These are phyloP conservation scores for Xerocomus amazonicus DNA, from an alignment of 1,284 basidiomycete genomes.

Conservation along the genomic window DNA sequence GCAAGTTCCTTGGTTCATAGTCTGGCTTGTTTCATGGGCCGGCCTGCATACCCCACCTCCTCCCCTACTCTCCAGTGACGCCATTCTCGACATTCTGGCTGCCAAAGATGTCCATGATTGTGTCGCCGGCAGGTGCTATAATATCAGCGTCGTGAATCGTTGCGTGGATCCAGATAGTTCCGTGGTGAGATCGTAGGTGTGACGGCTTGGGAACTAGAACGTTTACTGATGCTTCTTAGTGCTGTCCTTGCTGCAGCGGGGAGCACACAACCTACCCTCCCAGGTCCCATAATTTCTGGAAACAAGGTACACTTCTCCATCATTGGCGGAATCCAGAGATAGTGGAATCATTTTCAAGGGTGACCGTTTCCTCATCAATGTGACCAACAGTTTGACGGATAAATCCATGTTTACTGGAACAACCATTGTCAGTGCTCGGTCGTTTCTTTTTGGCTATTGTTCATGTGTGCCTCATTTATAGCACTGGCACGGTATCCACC, in stretches of 20 bases:
- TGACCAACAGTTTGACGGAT: conserved; percentile 26
- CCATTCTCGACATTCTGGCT: neutral
- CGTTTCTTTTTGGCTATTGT: conserved; percentile 25
- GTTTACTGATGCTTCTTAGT: neutral
- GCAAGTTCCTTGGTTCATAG: neutral
- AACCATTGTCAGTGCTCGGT: conserved; percentile 19
- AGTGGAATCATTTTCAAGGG: conserved; percentile 7
- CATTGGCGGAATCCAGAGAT: neutral
- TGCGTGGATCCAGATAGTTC: conserved; percentile 11
- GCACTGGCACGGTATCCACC: conserved; percentile 35
- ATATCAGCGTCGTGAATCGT: neutral
- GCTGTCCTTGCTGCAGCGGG: conserved; percentile 3
- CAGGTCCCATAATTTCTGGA: conserved; percentile 16
- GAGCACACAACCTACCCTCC: conserved; percentile 2
- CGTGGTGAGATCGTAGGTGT: conserved; percentile 9
- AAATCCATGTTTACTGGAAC: conserved; percentile 27
- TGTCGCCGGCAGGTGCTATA: neutral
- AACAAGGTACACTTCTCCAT: conserved; percentile 6
- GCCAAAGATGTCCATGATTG: neutral
- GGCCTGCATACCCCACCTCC: neutral
- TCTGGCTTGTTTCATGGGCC: neutral
- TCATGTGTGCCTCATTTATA: conserved; percentile 1
- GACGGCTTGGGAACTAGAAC: neutral
- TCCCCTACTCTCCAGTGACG: neutral
- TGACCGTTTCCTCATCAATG: conserved; percentile 18